Evolutionary conservation across 768 basidiomycete species (phyloP), one percentile per base, ranked within the genome.

Genomic region (Mycena crocata): DNA sequence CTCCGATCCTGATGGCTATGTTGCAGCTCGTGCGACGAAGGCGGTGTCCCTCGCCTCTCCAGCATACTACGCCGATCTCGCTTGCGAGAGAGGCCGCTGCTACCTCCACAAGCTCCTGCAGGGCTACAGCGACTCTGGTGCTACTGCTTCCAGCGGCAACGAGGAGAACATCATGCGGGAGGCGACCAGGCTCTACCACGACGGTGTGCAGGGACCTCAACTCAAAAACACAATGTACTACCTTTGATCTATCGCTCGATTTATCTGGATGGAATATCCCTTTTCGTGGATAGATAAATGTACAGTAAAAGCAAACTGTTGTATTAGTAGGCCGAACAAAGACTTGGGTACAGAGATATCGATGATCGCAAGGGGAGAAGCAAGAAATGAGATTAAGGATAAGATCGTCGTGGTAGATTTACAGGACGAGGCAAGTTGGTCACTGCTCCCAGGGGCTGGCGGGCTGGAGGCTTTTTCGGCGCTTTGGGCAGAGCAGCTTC

Each of bases 41-140:
- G 91, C 93, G 0, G 95, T 96, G 55, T 93, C 92, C 73, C 83
- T 95, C 24, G 86, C 89, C 14, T 93, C 93, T 0, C 90, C 93
- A 0, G 93, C 93, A 0, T 93, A 93, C 75, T 94, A 93, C 69
- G 91, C 92, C 15, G 93, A 94, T 76, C 82, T 94, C 59, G 83
- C 84, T 8, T 86, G 86, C 65, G 86, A 87, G 71, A 78, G 86
- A 21, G 93, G 92, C 0, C 82, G 93, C 30, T 90, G 86, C 73
- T 95, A 93, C 72, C 72, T 95, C 23, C 89, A 93, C 73, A 87
- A 86, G n/a, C 85, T 93, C 28, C 77, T 95, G 64, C 86, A 85
- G 61, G 89, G 89, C 26, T 54, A 82, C 40, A 76, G 71, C 37
- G 75, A 74, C 44, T 76, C 75, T 24, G 80, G 73, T 1, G 76